Conservation (phyloP, 345 rosid species). For the Melastoma malabathricum region DNA sequence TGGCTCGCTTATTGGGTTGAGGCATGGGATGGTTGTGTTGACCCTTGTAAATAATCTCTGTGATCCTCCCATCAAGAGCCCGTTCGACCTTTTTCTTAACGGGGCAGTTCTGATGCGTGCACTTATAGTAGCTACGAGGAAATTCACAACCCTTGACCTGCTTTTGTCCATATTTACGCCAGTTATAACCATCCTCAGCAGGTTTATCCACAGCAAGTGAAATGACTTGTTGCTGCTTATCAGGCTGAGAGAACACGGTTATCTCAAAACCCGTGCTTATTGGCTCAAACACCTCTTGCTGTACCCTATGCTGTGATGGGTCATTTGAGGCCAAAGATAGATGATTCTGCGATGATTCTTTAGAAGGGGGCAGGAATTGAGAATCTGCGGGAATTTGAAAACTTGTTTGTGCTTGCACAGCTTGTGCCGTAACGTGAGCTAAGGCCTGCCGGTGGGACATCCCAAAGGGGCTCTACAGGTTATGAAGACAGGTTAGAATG, state of each 20-base stretch:
- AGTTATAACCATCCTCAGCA: slow-evolving; percentile 82
- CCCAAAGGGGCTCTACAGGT: slow-evolving; percentile 60
- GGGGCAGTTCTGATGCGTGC: slow-evolving; percentile 64
- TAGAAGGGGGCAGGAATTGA: slow-evolving; percentile 11
- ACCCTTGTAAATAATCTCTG: slow-evolving; percentile 90
- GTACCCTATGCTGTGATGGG: too few relatives aligned
- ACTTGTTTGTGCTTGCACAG: slow-evolving; percentile 7
- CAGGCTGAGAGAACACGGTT: too few relatives aligned
- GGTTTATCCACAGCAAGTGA: slow-evolving; percentile 56
- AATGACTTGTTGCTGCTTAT: neutral
- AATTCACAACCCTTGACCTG: slow-evolving; percentile 88
- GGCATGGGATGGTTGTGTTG: slow-evolving; percentile 83
- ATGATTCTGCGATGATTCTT: slow-evolving; percentile 1
- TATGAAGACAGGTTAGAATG: slow-evolving; percentile 10
- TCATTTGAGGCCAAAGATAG: too few relatives aligned
- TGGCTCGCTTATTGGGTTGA: slow-evolving; percentile 48
- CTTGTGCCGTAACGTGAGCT: slow-evolving; percentile 75
- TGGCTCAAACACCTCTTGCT: too few relatives aligned
- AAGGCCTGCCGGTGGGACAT: slow-evolving; percentile 76
- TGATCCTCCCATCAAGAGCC: slow-evolving; percentile 68
- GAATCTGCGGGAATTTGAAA: slow-evolving; percentile 12
- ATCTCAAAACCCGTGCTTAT: too few relatives aligned
- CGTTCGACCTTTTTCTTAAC: slow-evolving; percentile 96
- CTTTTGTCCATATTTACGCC: slow-evolving; percentile 96
- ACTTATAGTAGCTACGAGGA: slow-evolving; percentile 95